Percentiles rank a stretch among this genome's conserved stretches.
Evolutionary conservation across 139 green algal genomes (phyloP).

Genomic region (Gonium pectorale): DNA sequence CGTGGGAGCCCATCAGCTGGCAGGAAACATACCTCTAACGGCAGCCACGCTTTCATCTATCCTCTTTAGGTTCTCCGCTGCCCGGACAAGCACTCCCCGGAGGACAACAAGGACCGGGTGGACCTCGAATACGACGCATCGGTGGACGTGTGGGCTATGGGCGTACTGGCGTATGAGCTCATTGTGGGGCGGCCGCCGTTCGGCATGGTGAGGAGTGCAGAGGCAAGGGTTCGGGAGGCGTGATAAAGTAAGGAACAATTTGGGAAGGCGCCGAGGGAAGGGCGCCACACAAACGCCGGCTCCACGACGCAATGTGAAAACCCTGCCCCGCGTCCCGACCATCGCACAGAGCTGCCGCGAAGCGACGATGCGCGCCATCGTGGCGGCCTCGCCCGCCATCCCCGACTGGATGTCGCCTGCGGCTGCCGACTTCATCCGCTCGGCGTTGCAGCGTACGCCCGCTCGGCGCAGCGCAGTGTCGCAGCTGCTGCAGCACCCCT

Average conservation of each 20-base stretch:
- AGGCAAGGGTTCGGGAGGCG: too few species aligned
- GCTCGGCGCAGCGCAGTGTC: slow-evolving; percentile 39
- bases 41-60: too few species aligned
- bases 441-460: slow-evolving; percentile 69
- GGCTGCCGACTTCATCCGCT: slow-evolving; percentile 68
- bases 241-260: too few species aligned
- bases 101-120: slow-evolving; percentile 81
- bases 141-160: slow-evolving; percentile 87
- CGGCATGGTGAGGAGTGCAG: slow-evolving; percentile 47
- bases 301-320: too few species aligned
- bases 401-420: slow-evolving; percentile 66
- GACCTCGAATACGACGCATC: slow-evolving; percentile 73
- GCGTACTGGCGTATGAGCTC: slow-evolving; percentile 88
- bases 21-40: too few species aligned
- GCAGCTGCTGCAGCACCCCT: slow-evolving; percentile 66
- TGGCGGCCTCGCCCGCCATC: slow-evolving; percentile 53
- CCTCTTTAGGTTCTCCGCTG: slow-evolving; percentile 59
- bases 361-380: slow-evolving; percentile 70
- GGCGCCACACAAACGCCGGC: too few species aligned
- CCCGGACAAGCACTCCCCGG: slow-evolving; percentile 78
- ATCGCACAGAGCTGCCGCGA: slow-evolving; percentile 60
- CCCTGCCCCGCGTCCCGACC: too few species aligned
- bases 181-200: slow-evolving; percentile 83
- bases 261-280: too few species aligned
- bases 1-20: too few species aligned